A percentile compares a stretch with the other conserved stretches of the same genome.
These are phyloP conservation scores for Caloboletus firmus DNA, from an alignment of 1,284 basidiomycete species.

Conservation along the genomic window DNA sequence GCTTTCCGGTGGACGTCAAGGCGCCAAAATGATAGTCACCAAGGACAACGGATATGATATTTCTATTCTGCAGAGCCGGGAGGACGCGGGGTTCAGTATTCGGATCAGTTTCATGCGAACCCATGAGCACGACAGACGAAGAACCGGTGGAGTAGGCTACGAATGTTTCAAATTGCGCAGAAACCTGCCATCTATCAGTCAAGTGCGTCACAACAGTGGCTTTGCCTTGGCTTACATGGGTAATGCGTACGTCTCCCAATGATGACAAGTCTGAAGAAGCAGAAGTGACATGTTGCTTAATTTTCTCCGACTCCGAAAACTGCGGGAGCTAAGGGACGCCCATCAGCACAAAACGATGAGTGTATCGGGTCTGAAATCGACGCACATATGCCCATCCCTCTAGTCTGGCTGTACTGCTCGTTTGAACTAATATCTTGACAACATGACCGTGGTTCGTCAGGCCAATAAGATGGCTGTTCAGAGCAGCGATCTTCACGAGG, in stretches of 20 bases:
- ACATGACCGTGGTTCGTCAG: slow-evolving; percentile 79
- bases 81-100: slow-evolving; percentile 57
- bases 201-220: slow-evolving; percentile 1
- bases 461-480: slow-evolving; percentile 67
- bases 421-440: slow-evolving; percentile 50
- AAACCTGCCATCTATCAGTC: slow-evolving; percentile 54
- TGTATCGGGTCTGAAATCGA: slow-evolving; percentile 2
- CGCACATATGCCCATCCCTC: slow-evolving; percentile 79
- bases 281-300: slow-evolving; percentile 48
- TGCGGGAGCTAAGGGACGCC: slow-evolving; percentile 53
- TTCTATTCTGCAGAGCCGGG: slow-evolving; percentile 67
- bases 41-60: slow-evolving; percentile 79
- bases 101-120: slow-evolving; percentile 44
- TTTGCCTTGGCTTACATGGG: slow-evolving; percentile 52
- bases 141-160: slow-evolving; percentile 76
- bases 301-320: slow-evolving; percentile 61
- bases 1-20: slow-evolving; percentile 71
- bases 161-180: slow-evolving; percentile 81
- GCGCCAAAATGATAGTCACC: slow-evolving; percentile 92
- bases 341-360: slow-evolving; percentile 3
- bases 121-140: slow-evolving; percentile 67
- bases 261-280: slow-evolving; percentile 35
- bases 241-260: slow-evolving; percentile 57
- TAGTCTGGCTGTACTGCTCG: slow-evolving; percentile 36
- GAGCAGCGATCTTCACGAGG: slow-evolving; percentile 77